Base-by-base conservation (phyloP, 2,329 filamentous ascomycete genomes). In the Sclerotiophoma versabilis region DNA sequence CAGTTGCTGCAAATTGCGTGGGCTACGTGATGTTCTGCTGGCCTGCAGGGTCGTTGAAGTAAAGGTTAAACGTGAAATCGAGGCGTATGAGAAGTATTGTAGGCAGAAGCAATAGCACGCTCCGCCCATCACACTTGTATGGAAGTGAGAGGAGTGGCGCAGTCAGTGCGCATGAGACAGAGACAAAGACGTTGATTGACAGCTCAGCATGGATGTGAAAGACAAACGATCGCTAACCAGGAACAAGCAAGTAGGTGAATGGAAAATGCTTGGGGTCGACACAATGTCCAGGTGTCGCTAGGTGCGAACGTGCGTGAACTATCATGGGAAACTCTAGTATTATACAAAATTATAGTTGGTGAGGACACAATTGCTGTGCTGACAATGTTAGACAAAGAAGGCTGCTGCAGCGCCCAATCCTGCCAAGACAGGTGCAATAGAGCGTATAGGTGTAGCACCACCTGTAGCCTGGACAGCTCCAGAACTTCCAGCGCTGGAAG, bases 361-460 rank as follows among this genome's bases (percentile, higher is more conserved):
- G 26, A 26, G 23, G n/a, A 22, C 29, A 17, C 22, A 25, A 10
- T 32, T 11, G 2, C 23, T 25, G 12, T 9, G 15, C 3, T 17
- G 14, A 5, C 26, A 11, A 19, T 12, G 32, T 46, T 60, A 68
- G 32, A 71, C 38, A 39, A 70, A 60, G 47, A 67, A 65, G 8
- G 61, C 68, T 26, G 59, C 60, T 11, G 64, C 68, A 27, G 64
- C 68, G 47, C 68, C 70, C n/a, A 72, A 42, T 33, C 69, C 70
- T 11, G 62, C 66, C 37, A 71, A 36, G 14, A 60, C 61, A 46
- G 70, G 69, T 4, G 57, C 62, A 30, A 64, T 38, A 0, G 65
- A 64, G 43, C 51, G 57, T 44, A 66, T 53, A 0, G 64, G 58
- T 11, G 55, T 60, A 17, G 65, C 63, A 26, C 60, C 66, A 14